Base-by-base conservation (phyloP, 331 rosid species). In the Quercus phellos region DNA sequence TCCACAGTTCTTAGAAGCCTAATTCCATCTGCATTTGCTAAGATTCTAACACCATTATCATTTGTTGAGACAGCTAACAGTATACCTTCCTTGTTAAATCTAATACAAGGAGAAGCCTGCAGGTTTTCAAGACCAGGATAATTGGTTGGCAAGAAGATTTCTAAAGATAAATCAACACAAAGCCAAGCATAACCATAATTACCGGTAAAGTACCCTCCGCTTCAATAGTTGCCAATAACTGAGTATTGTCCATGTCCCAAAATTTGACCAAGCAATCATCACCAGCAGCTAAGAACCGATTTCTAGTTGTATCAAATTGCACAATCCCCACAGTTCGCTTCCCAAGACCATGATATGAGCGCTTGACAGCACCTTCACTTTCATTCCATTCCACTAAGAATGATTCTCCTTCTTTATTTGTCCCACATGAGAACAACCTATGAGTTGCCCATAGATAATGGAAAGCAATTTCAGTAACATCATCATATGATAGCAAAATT, bases 351-450 rank as follows among this genome's bases (percentile, higher is more conserved):
- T 89, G 89, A 76, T 85, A 94, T 38, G 93, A 78, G 27, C 94
- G 93, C 87, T 90, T 94, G 50, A 94, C 98, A 59, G 98, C 97
- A 76, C 98, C 98, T 86, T 94, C 98, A 81, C 97, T 94, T 86
- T 94, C 98, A 85, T 94, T 94, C 98, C 98, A 94, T 82, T 94
- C 98, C 75, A 94, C 98, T 68, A 94, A 85, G 88, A 73, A 88
- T n/a, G 98, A 94, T 46, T 94, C 98, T 56, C 98, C 98, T 89
- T 94, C 97, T 87, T 91, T 94, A 77, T 90, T 94, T 67, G 98
- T 86, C 80, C 98, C 98, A 69, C 97, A 94, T 9, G 98, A 94
- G 84, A 94, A 91, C 84, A 94, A 80, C 87, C 98, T 94, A 76
- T 51, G 60, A 80, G 79, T 53, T 74, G 76, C 71, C 46, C 80